Evolutionary conservation across 2,329 filamentous ascomycete species (phyloP).

Genomic region (Amylocarpus encephaloides): DNA sequence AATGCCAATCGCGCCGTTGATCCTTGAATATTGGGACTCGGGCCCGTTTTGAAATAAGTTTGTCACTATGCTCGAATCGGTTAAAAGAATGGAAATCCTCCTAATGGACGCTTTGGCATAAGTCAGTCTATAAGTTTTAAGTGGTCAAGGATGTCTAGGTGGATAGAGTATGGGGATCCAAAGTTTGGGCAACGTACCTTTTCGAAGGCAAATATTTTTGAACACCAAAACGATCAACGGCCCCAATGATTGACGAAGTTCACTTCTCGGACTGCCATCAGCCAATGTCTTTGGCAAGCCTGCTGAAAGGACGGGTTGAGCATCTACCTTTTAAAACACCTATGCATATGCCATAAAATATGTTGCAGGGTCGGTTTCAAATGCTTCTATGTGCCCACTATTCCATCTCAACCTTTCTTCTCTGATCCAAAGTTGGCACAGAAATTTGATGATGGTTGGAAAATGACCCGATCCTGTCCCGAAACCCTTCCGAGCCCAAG

Average conservation of each 20-base stretch:
- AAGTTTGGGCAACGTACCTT: constrained; percentile 2
- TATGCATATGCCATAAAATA: constrained; percentile 16
- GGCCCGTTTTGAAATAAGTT: constrained; percentile 12
- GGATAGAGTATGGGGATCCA: constrained; percentile 6
- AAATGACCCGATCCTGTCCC: too few species aligned
- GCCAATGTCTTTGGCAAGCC: background rate
- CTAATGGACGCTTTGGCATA: constrained; percentile 19
- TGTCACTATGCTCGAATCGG: constrained; percentile 10
- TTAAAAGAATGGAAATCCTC: constrained; percentile 9
- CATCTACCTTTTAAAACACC: constrained; percentile 16
- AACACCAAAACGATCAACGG: background rate
- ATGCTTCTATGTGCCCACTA: constrained; percentile 5
- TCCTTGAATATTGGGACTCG: constrained; percentile 10
- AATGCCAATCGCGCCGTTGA: constrained; percentile 10
- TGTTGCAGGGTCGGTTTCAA: constrained; percentile 13
- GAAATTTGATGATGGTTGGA: background rate
- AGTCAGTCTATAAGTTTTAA: constrained; percentile 19
- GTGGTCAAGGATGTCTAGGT: constrained; percentile 10
- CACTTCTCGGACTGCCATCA: too few species aligned
- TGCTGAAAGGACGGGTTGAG: background rate
- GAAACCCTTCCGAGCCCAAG: too few species aligned
- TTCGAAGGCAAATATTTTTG: constrained; percentile 3
- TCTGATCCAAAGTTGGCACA: background rate
- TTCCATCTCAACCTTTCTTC: constrained; percentile 8
- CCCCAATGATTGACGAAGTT: too few species aligned